These are phyloP conservation scores for Wickerhamomyces canadensis DNA, from an alignment of 805 yeast genomes.

Conservation along the genomic window DNA sequence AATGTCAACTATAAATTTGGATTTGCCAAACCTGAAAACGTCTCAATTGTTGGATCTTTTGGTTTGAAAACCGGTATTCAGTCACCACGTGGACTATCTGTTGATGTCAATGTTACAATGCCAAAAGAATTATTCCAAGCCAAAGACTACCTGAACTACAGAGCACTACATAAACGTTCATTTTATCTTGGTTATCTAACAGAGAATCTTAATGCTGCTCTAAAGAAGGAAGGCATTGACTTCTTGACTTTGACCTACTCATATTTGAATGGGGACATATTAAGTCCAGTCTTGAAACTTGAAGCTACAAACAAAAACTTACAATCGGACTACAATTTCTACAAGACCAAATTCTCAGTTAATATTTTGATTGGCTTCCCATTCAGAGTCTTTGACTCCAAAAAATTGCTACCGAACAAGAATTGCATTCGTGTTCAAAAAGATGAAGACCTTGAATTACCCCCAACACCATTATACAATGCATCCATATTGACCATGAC, in stretches of 20 bases:
- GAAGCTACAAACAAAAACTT: constrained; percentile 47
- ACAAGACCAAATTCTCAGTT: constrained; percentile 65
- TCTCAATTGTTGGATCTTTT: constrained; percentile 83
- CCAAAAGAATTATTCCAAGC: constrained; percentile 69
- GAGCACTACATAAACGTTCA: constrained; percentile 86
- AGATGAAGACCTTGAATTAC: constrained; percentile 34
- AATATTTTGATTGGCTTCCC: constrained; percentile 73
- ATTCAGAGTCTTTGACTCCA: constrained; percentile 60
- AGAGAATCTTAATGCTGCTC: constrained; percentile 48
- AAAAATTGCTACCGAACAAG: constrained; percentile 72
- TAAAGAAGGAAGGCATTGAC: constrained; percentile 47
- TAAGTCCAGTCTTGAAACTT: constrained; percentile 69
- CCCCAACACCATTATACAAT: constrained; percentile 86
- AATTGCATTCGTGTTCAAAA: constrained; percentile 69
- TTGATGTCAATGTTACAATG: constrained; percentile 82
- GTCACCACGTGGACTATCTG: constrained; percentile 53
- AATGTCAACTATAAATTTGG: constrained; percentile 67
- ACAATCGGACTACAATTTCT: constrained; percentile 48
- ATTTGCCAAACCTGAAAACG: constrained; percentile 63
- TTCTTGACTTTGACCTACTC: constrained; percentile 52
- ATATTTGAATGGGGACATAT: constrained; percentile 67
- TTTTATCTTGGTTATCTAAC: constrained; percentile 81
- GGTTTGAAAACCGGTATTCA: constrained; percentile 79
- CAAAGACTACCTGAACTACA: constrained; percentile 85
- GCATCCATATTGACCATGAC: constrained; percentile 69